Conservation (phyloP, 2,329 filamentous ascomycete species). For the Paracoccidioides lutzii region DNA sequence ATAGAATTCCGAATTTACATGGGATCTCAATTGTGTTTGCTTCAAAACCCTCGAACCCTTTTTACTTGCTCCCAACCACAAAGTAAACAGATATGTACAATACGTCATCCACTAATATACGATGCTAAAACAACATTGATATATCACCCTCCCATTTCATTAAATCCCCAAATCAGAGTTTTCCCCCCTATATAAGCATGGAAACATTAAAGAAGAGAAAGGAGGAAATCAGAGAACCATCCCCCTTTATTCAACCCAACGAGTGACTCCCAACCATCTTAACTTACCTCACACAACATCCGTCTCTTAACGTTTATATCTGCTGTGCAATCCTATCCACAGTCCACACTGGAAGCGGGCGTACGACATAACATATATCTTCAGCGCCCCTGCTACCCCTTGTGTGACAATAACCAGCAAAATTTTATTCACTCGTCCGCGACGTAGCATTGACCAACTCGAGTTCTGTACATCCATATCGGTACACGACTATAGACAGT, state of each 20-base stretch:
- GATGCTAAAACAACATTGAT: background rate
- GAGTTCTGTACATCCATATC: background rate
- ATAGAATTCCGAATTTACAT: background rate
- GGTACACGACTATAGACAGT: background rate
- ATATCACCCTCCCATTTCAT: background rate
- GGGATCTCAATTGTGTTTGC: too few species aligned
- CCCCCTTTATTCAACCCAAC: background rate
- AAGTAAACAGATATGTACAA: background rate
- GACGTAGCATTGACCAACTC: too few species aligned
- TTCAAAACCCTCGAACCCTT: too few species aligned
- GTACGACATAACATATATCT: too few species aligned
- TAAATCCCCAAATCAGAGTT: background rate
- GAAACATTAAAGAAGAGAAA: background rate
- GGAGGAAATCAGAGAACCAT: background rate
- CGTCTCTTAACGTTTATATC: background rate
- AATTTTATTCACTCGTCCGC: too few species aligned
- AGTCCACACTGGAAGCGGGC: background rate
- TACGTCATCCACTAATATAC: background rate
- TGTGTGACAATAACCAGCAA: background rate
- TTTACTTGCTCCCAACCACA: too few species aligned
- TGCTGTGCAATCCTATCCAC: background rate
- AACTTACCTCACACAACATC: background rate
- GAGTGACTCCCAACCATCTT: background rate
- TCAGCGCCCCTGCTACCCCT: background rate
- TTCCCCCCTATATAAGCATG: background rate